A percentile compares a stretch with the other conserved stretches of the same genome.
phyloP scores from a whole-genome alignment of 1,139 yeast genomes.

The Zygoascus hellenicus region DNA sequence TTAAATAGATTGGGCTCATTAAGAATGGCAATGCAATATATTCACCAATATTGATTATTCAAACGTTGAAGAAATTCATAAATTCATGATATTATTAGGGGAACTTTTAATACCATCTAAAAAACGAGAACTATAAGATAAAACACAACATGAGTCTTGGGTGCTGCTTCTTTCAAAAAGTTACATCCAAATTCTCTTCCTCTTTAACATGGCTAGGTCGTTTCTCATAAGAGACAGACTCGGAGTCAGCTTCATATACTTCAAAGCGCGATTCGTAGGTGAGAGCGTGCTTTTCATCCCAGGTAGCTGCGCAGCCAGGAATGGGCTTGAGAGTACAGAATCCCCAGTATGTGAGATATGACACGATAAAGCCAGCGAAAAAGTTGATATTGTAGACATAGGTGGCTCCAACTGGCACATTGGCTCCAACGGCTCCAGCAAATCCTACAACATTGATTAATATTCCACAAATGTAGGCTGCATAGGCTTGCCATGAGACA shows the following conservation, averaged over 20 bases:
- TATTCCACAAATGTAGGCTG: constrained; percentile 39
- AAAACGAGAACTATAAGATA: too few relatives aligned
- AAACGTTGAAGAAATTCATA: too few relatives aligned
- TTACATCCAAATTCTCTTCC: neutral
- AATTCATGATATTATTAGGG: too few relatives aligned
- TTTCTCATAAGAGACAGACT: neutral
- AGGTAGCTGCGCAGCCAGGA: constrained; percentile 50
- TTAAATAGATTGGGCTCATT: constrained; percentile 5
- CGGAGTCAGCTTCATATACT: constrained; percentile 1
- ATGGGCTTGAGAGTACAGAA: constrained; percentile 54
- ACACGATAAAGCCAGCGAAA: constrained; percentile 63
- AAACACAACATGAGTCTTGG: too few relatives aligned
- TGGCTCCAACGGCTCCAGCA: constrained; percentile 68
- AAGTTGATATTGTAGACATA: constrained; percentile 66
- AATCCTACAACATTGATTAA: constrained; percentile 83
- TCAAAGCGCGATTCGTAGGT: constrained; percentile 37
- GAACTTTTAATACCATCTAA: too few relatives aligned
- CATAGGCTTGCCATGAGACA: constrained; percentile 61
- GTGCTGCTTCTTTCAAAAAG: neutral
- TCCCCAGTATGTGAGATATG: constrained; percentile 47
- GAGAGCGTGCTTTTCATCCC: constrained; percentile 56
- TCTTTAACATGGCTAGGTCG: neutral
- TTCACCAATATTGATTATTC: neutral
- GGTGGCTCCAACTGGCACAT: constrained; percentile 76
- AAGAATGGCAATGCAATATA: neutral